phyloP scores from a whole-genome alignment of 371 early-diverging fungal genomes.

The Rhizopus sp. region DNA sequence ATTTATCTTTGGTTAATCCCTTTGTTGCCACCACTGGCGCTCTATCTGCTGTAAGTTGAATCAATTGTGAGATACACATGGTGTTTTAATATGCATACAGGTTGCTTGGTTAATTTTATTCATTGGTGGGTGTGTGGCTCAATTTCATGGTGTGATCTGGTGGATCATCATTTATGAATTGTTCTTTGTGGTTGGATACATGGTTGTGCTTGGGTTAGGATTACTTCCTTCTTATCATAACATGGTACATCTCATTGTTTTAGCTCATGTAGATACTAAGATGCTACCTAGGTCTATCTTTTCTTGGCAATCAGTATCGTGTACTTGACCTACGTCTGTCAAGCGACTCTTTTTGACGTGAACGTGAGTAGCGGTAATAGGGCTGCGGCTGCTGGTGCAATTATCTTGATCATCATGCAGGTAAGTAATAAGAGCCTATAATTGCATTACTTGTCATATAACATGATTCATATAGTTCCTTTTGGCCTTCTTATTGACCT shows the following conservation, averaged over 20 bases:
- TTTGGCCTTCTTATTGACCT: slow-evolving; percentile 76
- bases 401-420: slow-evolving; percentile 62
- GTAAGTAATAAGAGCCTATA: slow-evolving; percentile 31
- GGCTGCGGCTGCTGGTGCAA: slow-evolving; percentile 60
- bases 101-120: slow-evolving; percentile 71
- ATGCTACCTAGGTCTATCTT: slow-evolving; percentile 46
- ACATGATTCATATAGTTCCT: slow-evolving; percentile 42
- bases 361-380: slow-evolving; percentile 22
- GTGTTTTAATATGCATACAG: slow-evolving; percentile 24
- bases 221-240: slow-evolving; percentile 28
- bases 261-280: background rate
- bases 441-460: slow-evolving; percentile 5
- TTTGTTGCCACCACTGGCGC: slow-evolving; percentile 11
- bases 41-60: slow-evolving; percentile 14
- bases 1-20: slow-evolving; percentile 18
- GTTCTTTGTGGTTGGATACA: slow-evolving; percentile 47
- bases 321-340: slow-evolving; percentile 47
- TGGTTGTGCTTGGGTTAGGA: slow-evolving; percentile 29
- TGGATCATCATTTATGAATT: slow-evolving; percentile 67
- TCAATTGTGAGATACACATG: too few species aligned
- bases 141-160: slow-evolving; percentile 48
- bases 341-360: slow-evolving; percentile 16
- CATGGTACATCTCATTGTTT: slow-evolving; percentile 22
- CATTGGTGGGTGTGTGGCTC: slow-evolving; percentile 59
- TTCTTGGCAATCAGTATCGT: slow-evolving; percentile 59